phyloP scores from a whole-genome alignment of 805 yeast genomes.

The Metschnikowia dekortorum region DNA sequence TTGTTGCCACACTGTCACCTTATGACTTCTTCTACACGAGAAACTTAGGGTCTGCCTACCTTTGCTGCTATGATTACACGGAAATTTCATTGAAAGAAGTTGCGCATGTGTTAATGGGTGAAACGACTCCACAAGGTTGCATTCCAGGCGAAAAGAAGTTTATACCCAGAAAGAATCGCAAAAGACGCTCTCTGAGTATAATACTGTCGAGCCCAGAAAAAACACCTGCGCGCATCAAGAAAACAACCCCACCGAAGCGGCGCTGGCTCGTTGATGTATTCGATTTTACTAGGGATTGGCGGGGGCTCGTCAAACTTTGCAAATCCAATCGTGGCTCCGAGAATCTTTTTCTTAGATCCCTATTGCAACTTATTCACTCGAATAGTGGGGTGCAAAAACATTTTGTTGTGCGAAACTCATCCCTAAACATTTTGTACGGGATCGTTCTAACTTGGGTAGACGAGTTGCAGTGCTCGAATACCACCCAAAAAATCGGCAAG shows the following conservation, averaged over 20 bases:
- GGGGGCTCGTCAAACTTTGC: constrained; percentile 42
- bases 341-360: constrained; percentile 24
- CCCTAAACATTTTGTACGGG: constrained; percentile 52
- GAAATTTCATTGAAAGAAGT: constrained; percentile 45
- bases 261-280: constrained; percentile 59
- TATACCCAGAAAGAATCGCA: constrained; percentile 19
- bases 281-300: constrained; percentile 46
- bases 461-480: constrained; percentile 12
- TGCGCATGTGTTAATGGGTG: constrained; percentile 53
- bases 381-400: constrained; percentile 35
- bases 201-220: constrained; percentile 8
- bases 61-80: constrained; percentile 61
- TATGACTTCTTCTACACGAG: constrained; percentile 56
- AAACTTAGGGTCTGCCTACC: constrained; percentile 50
- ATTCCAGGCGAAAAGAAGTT: constrained; percentile 52
- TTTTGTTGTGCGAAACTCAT: constrained; percentile 55
- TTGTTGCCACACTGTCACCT: constrained; percentile 60
- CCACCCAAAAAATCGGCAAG: constrained; percentile 31
- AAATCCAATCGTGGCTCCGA: constrained; percentile 31
- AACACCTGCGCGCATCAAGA: constrained; percentile 3
- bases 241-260: constrained; percentile 26
- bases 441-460: constrained; percentile 51
- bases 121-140: constrained; percentile 45
- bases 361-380: constrained; percentile 28
- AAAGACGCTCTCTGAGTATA: constrained; percentile 20